phyloP scores from a whole-genome alignment of 2,329 filamentous ascomycete genomes.

The Zelopaecilomyces penicillatus region DNA sequence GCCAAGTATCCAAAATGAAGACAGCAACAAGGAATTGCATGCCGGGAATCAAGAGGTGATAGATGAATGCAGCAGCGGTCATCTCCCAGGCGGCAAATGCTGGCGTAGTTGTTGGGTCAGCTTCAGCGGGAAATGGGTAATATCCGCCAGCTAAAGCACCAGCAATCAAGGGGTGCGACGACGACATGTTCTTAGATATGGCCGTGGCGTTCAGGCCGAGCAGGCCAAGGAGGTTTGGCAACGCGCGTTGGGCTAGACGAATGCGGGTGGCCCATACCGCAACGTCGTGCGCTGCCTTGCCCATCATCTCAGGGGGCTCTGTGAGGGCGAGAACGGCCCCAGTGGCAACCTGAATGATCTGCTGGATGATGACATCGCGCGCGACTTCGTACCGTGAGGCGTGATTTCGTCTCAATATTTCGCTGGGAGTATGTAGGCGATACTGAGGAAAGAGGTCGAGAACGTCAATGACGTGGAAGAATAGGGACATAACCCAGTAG shows the following conservation, averaged over 20 bases:
- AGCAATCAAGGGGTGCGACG: slow-evolving; percentile 64
- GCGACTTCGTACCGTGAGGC: slow-evolving; percentile 78
- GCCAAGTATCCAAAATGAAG: slow-evolving; percentile 85
- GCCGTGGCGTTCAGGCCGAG: slow-evolving; percentile 69
- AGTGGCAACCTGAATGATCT: slow-evolving; percentile 75
- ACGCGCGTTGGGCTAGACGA: slow-evolving; percentile 66
- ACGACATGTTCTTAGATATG: slow-evolving; percentile 66
- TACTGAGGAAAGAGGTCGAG: slow-evolving; percentile 85
- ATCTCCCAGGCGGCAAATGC: slow-evolving; percentile 83
- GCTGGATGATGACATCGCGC: slow-evolving; percentile 85
- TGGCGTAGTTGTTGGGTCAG: slow-evolving; percentile 50
- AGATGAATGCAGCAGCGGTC: slow-evolving; percentile 63
- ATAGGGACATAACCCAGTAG: slow-evolving; percentile 79
- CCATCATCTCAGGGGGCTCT: slow-evolving; percentile 65
- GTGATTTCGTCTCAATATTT: slow-evolving; percentile 80
- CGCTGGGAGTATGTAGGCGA: slow-evolving; percentile 87
- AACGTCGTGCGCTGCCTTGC: slow-evolving; percentile 77
- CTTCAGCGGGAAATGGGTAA: slow-evolving; percentile 60
- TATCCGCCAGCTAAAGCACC: slow-evolving; percentile 70
- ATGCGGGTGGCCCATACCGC: slow-evolving; percentile 83
- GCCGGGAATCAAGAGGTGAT: slow-evolving; percentile 67
- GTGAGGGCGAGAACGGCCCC: slow-evolving; percentile 59
- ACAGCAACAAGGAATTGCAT: slow-evolving; percentile 71
- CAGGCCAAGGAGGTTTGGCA: slow-evolving; percentile 62
- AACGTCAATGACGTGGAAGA: slow-evolving; percentile 83